phyloP scores from a whole-genome alignment of 2,329 filamentous ascomycete species.

The Fusarium lateritium region DNA sequence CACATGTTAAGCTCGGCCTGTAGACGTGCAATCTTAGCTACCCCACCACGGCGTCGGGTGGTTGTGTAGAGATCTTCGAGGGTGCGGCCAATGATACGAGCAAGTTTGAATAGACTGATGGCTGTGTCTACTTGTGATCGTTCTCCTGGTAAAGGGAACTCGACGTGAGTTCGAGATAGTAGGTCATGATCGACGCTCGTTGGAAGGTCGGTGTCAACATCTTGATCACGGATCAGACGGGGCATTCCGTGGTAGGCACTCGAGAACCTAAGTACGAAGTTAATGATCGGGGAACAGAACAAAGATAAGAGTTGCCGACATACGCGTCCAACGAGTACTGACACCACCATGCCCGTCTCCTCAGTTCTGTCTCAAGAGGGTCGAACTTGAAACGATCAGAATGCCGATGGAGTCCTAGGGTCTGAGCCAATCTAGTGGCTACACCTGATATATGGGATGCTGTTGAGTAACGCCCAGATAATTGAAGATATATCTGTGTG shows the following conservation, averaged over 20 bases:
- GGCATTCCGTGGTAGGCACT: constrained; percentile 49
- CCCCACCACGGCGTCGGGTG: constrained; percentile 44
- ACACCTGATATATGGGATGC: constrained; percentile 46
- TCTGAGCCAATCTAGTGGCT: constrained; percentile 46
- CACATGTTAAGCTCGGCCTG: constrained; percentile 47
- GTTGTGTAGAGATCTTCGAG: constrained; percentile 48
- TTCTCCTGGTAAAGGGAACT: constrained; percentile 47
- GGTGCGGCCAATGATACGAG: constrained; percentile 42
- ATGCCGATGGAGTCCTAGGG: constrained; percentile 46
- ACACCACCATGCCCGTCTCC: constrained; percentile 48
- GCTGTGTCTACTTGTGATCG: constrained; percentile 46
- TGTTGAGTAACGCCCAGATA: constrained; percentile 40
- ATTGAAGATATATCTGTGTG: constrained; percentile 45
- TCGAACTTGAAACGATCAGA: constrained; percentile 49
- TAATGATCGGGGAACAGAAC: background rate
- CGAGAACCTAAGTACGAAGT: constrained; percentile 31
- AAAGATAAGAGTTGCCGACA: background rate
- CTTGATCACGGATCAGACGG: constrained; percentile 47
- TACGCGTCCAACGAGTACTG: constrained; percentile 48
- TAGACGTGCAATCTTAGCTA: constrained; percentile 43
- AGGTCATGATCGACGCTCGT: constrained; percentile 47
- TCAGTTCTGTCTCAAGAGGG: constrained; percentile 46
- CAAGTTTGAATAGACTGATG: constrained; percentile 45
- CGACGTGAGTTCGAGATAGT: constrained; percentile 39
- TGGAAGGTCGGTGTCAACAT: constrained; percentile 48